These are phyloP conservation scores for Saturnispora dispora DNA, from an alignment of 805 yeast genomes.

Conservation along the genomic window DNA sequence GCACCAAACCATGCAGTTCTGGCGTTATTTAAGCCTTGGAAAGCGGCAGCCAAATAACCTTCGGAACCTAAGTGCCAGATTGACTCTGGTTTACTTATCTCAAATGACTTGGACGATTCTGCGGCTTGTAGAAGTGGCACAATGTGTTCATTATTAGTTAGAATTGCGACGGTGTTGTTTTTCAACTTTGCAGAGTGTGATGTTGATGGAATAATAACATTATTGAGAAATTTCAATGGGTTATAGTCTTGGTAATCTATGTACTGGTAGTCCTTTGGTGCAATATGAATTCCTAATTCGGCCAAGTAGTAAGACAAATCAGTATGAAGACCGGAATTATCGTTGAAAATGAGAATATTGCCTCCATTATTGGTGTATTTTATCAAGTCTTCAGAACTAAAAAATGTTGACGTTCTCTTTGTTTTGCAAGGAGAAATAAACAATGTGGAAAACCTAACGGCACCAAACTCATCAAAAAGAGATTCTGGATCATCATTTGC, in stretches of 20 bases:
- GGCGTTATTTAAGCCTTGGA: constrained; percentile 74
- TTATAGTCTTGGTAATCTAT: constrained; percentile 52
- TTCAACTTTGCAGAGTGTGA: constrained; percentile 13
- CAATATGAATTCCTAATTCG: constrained; percentile 76
- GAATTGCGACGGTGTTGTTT: constrained; percentile 57
- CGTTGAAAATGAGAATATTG: constrained; percentile 56
- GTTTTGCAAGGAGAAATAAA: constrained; percentile 51
- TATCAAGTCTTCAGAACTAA: constrained; percentile 43
- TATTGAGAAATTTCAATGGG: constrained; percentile 22
- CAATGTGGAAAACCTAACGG: constrained; percentile 39
- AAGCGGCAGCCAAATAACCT: constrained; percentile 63
- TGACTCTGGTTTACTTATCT: constrained; percentile 37
- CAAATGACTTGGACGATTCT: constrained; percentile 40
- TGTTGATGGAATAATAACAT: constrained; percentile 16
- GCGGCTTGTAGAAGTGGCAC: constrained; percentile 66
- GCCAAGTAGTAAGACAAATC: constrained; percentile 57
- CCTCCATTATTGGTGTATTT: constrained; percentile 63
- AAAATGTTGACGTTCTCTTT: constrained; percentile 30
- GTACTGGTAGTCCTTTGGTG: constrained; percentile 61
- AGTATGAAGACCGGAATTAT: constrained; percentile 45
- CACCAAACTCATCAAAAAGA: neutral
- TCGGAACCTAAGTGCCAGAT: constrained; percentile 80
- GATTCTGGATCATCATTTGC: neutral
- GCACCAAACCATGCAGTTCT: constrained; percentile 81
- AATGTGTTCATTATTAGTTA: constrained; percentile 59